Evolutionary conservation across 192 early-diverging fungal species (phyloP).

Genomic region (Rhizophagus sp.): DNA sequence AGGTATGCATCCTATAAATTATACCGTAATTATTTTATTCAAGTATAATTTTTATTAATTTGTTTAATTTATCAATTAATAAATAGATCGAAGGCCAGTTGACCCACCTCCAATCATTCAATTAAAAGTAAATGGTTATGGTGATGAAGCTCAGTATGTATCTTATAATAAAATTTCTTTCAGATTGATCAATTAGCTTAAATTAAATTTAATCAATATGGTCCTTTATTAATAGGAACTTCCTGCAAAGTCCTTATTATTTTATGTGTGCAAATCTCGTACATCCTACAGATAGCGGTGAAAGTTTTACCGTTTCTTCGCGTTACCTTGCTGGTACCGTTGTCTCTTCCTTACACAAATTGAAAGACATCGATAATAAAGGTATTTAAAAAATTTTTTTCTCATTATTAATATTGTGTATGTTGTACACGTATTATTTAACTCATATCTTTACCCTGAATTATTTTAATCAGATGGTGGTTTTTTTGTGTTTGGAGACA

Average conservation of each 20-base stretch:
- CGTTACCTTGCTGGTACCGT: slow-evolving; percentile 84
- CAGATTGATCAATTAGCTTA: not conserved
- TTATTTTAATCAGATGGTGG: slow-evolving; percentile 62
- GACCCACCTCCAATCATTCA: slow-evolving; percentile 79
- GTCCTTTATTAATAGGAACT: slow-evolving; percentile 34
- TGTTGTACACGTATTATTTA: not conserved
- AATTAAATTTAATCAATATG: not conserved
- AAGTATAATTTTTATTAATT: not conserved
- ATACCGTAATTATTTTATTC: too few relatives aligned
- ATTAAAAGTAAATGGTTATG: slow-evolving; percentile 40
- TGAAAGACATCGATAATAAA: slow-evolving; percentile 79
- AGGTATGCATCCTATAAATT: slow-evolving; percentile 47
- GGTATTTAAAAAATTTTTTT: slow-evolving; percentile 28
- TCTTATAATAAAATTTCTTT: too few relatives aligned
- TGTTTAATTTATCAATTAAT: not conserved
- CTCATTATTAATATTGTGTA: not conserved
- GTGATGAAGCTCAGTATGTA: slow-evolving; percentile 41
- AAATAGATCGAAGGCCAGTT: slow-evolving; percentile 70
- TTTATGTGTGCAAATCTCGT: slow-evolving; percentile 95
- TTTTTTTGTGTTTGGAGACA: slow-evolving; percentile 94
- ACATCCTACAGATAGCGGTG: slow-evolving; percentile 60
- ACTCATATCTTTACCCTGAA: not conserved
- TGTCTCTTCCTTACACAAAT: slow-evolving; percentile 83
- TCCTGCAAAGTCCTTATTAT: slow-evolving; percentile 79
- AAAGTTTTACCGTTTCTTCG: slow-evolving; percentile 68